A percentile compares a stretch with the other conserved stretches of the same genome.
phyloP scores from a whole-genome alignment of 1,284 basidiomycete genomes.

The Pterulicium gracile region DNA sequence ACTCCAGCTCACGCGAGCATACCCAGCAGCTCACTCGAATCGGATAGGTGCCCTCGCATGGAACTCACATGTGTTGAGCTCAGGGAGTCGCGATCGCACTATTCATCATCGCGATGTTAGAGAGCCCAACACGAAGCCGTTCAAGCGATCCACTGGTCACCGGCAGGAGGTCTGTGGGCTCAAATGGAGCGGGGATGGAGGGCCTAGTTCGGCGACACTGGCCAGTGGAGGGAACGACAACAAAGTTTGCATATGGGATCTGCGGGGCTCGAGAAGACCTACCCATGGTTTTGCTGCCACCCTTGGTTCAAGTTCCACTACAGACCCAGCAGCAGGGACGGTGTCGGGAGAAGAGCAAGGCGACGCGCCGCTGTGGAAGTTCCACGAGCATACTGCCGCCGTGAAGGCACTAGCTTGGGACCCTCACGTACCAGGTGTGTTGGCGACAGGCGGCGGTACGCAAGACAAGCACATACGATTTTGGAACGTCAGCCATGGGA shows the following conservation, averaged over 20 bases:
- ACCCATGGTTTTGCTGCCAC: slow-evolving; percentile 15
- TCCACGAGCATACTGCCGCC: slow-evolving; percentile 93
- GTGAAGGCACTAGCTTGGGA: slow-evolving; percentile 99
- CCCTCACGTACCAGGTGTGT: slow-evolving; percentile 84
- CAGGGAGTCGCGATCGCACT: slow-evolving; percentile 85
- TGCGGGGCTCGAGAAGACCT: slow-evolving; percentile 48
- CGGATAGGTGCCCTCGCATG: slow-evolving; percentile 92
- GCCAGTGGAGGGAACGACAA: slow-evolving; percentile 98
- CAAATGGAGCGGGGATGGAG: slow-evolving; percentile 74
- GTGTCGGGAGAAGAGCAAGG: slow-evolving; percentile 24
- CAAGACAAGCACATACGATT: slow-evolving; percentile 96
- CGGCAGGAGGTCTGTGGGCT: slow-evolving; percentile 95
- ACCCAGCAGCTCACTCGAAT: slow-evolving; percentile 79
- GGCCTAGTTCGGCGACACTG: slow-evolving; percentile 53
- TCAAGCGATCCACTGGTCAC: slow-evolving; percentile 74
- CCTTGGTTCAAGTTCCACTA: slow-evolving; percentile 14
- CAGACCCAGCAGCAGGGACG: slow-evolving; percentile 15
- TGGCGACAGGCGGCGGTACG: slow-evolving; percentile 97
- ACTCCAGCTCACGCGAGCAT: slow-evolving; percentile 71
- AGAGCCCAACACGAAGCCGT: slow-evolving; percentile 56
- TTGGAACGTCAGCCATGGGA: slow-evolving; percentile 90
- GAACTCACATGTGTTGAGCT: slow-evolving; percentile 84
- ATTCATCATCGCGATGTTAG: slow-evolving; percentile 93
- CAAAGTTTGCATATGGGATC: slow-evolving; percentile 95
- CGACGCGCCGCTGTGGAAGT: slow-evolving; percentile 77